Evolutionary conservation across 257 asterid species (phyloP).

Genomic region (Jasminum sambac): DNA sequence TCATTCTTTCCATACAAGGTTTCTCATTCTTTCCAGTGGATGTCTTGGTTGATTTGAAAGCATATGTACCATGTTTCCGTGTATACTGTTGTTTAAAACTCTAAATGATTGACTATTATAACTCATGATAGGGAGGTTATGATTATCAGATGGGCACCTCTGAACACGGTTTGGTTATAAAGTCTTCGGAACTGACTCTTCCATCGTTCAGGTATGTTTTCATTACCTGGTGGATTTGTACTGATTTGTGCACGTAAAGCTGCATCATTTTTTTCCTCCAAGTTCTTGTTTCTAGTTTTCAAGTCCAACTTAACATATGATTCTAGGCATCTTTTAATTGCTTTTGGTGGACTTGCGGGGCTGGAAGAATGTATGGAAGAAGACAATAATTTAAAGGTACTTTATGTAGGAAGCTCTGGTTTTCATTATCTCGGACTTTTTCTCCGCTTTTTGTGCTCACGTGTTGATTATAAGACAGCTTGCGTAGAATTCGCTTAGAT

Average conservation of each 20-base stretch:
- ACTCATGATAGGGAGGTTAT: constrained; percentile 64
- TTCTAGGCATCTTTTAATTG: constrained; percentile 82
- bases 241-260: not conserved
- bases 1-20: constrained; percentile 61
- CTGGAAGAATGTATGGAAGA: constrained; percentile 92
- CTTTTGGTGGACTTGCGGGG: constrained; percentile 99
- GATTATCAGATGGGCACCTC: constrained; percentile 90
- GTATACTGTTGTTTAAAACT: not conserved
- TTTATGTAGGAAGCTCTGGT: not conserved
- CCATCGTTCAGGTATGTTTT: constrained; percentile 71
- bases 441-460: not conserved
- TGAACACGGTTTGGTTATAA: constrained; percentile 70
- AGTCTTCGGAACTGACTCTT: constrained; percentile 64
- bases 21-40: constrained; percentile 2
- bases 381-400: constrained; percentile 72
- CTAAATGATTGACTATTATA: not conserved
- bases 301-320: not conserved
- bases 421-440: not conserved
- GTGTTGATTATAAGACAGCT: not conserved
- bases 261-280: not conserved
- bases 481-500: not conserved
- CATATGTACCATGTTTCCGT: not conserved
- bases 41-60: constrained; percentile 1
- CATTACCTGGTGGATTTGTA: not conserved
- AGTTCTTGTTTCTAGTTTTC: not conserved